Evolutionary conservation across 768 basidiomycete genomes (phyloP).

Genomic region (Kondoa malvinella): DNA sequence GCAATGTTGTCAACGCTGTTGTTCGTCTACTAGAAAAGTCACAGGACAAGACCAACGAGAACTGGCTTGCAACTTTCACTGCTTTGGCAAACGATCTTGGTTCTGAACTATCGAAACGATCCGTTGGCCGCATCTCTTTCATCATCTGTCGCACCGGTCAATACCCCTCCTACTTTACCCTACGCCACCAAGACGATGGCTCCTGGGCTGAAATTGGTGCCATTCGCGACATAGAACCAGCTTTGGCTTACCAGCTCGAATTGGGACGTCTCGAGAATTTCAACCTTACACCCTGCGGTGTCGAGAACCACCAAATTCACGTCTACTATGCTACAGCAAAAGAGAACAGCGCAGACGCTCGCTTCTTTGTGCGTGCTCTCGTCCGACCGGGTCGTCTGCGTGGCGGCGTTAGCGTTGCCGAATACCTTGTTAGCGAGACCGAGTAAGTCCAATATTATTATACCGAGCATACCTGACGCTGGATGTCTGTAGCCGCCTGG

Average conservation of each 20-base stretch:
- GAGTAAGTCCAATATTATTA: slow-evolving; percentile 35
- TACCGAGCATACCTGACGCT: slow-evolving; percentile 3
- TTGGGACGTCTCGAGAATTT: slow-evolving; percentile 91
- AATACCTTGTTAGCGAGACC: slow-evolving; percentile 96
- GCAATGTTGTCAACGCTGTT: slow-evolving; percentile 87
- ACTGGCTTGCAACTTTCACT: slow-evolving; percentile 56
- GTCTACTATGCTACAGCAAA: slow-evolving; percentile 88
- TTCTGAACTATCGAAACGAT: slow-evolving; percentile 48
- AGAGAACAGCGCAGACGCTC: slow-evolving; percentile 92
- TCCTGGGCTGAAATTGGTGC: slow-evolving; percentile 85
- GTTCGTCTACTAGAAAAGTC: slow-evolving; percentile 59
- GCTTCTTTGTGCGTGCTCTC: slow-evolving; percentile 94
- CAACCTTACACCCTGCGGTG: slow-evolving; percentile 86
- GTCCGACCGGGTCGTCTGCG: slow-evolving; percentile 87
- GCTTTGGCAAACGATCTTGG: slow-evolving; percentile 54
- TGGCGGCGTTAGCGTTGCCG: slow-evolving; percentile 81
- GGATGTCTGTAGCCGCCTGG: slow-evolving; percentile 42
- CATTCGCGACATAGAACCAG: slow-evolving; percentile 95
- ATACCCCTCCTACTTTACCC: slow-evolving; percentile 87
- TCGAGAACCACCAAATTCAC: slow-evolving; percentile 93
- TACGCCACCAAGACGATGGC: slow-evolving; percentile 50
- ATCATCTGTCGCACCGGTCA: slow-evolving; percentile 76
- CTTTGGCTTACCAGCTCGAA: slow-evolving; percentile 92
- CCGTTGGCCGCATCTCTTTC: slow-evolving; percentile 80
- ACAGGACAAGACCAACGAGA: slow-evolving; percentile 50